Evolutionary conservation across 108 stramenopile genomes (phyloP).

Genomic region (Hondaea fermentalgiana): DNA sequence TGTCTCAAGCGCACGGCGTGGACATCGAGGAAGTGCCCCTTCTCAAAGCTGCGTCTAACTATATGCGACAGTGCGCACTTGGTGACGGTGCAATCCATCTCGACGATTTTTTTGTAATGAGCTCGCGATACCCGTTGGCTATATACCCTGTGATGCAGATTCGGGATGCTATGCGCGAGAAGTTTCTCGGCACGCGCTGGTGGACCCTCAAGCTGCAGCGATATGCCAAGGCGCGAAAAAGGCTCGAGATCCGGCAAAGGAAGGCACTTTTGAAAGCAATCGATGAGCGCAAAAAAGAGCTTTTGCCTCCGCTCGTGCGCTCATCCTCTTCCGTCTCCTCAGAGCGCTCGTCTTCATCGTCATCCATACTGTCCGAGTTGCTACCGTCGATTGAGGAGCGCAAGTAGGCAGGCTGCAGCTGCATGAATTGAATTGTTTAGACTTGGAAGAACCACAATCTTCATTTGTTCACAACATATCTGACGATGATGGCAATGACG

Average conservation of each 20-base stretch:
- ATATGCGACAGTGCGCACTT: background rate
- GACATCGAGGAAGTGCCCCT: background rate
- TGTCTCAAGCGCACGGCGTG: background rate
- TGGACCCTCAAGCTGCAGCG: background rate
- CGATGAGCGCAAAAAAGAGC: background rate
- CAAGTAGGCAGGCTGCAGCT: too few species aligned
- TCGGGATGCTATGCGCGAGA: background rate
- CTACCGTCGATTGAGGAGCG: background rate
- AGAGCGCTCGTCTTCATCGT: background rate
- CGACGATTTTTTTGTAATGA: background rate
- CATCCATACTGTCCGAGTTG: background rate
- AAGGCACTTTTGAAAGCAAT: background rate
- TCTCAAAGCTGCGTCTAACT: background rate
- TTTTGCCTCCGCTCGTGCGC: background rate
- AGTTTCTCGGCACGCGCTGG: background rate
- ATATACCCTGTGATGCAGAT: background rate
- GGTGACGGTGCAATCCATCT: background rate
- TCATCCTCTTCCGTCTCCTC: background rate
- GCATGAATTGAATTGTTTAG: too few species aligned
- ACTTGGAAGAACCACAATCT: too few species aligned
- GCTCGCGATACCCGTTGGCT: background rate
- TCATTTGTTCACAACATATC: too few species aligned
- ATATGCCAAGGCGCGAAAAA: background rate
- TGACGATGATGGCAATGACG: too few species aligned
- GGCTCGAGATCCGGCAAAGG: background rate